These are phyloP conservation scores for Clohesyomyces aquaticus DNA, from an alignment of 495 filamentous ascomycete species.

Conservation along the genomic window DNA sequence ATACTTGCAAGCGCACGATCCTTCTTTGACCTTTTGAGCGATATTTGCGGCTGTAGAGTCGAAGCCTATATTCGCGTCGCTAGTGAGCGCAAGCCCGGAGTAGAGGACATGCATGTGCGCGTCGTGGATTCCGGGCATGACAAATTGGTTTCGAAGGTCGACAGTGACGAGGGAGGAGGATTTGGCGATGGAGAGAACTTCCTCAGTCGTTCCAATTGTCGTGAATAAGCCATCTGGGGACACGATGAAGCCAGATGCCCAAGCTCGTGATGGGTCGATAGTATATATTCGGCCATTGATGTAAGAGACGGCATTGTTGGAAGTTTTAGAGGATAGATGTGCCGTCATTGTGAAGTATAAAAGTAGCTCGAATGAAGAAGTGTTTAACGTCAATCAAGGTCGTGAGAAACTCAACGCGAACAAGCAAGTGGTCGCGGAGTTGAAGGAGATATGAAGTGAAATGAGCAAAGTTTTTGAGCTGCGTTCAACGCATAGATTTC, in stretches of 20 bases:
- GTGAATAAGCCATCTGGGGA: slow-evolving; percentile 20
- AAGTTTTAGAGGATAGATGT: neutral
- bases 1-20: slow-evolving; percentile 20
- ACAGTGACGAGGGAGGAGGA: neutral
- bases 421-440: neutral
- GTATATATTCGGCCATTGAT: slow-evolving; percentile 22
- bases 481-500: too few relatives aligned
- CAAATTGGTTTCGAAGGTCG: slow-evolving; percentile 23
- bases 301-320: slow-evolving; percentile 7
- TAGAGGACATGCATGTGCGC: slow-evolving; percentile 31
- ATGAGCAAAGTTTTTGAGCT: too few relatives aligned
- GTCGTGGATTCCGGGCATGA: slow-evolving; percentile 35
- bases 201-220: slow-evolving; percentile 3
- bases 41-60: slow-evolving; percentile 14
- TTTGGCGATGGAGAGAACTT: slow-evolving; percentile 7
- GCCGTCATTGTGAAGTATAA: slow-evolving; percentile 2
- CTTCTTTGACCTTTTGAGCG: slow-evolving; percentile 26
- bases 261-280: slow-evolving; percentile 5
- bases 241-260: slow-evolving; percentile 25
- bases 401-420: neutral
- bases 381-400: neutral
- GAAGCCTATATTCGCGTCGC: slow-evolving; percentile 11
- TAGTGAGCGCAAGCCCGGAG: slow-evolving; percentile 20
- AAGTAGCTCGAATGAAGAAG: neutral
- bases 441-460: neutral